A percentile compares a stretch with the other conserved stretches of the same genome.
Conservation (phyloP, 2,329 filamentous ascomycete species). For the Leptodontidium sp. region DNA sequence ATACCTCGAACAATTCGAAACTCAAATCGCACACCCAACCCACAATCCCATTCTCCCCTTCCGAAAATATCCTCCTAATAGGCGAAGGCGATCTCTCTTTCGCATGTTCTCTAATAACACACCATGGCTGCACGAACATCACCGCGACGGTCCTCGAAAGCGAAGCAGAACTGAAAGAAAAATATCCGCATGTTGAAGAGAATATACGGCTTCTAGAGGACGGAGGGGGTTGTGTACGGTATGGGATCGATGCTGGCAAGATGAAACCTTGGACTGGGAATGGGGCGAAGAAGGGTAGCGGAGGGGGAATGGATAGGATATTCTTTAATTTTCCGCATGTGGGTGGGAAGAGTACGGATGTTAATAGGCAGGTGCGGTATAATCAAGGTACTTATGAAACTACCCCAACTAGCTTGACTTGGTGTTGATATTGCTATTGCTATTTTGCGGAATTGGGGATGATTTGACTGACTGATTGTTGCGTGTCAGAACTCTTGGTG, state of each 20-base stretch:
- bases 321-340: slow-evolving; percentile 98
- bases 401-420: not conserved
- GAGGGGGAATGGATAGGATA: slow-evolving; percentile 71
- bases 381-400: slow-evolving; percentile 67
- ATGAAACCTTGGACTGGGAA: slow-evolving; percentile 56
- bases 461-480: slow-evolving; percentile 21
- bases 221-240: slow-evolving; percentile 57
- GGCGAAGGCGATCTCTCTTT: slow-evolving; percentile 87
- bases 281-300: slow-evolving; percentile 36
- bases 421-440: not conserved
- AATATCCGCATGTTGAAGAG: slow-evolving; percentile 75
- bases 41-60: slow-evolving; percentile 71
- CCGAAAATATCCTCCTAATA: slow-evolving; percentile 76
- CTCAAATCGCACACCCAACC: slow-evolving; percentile 49
- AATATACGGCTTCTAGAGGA: slow-evolving; percentile 63
- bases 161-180: slow-evolving; percentile 65
- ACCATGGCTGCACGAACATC: slow-evolving; percentile 72
- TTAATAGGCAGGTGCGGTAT: slow-evolving; percentile 91
- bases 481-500: slow-evolving; percentile 66
- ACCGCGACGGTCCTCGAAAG: slow-evolving; percentile 75
- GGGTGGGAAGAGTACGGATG: slow-evolving; percentile 88
- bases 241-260: slow-evolving; percentile 73
- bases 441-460: not conserved
- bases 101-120: slow-evolving; percentile 68
- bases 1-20: slow-evolving; percentile 23